A percentile compares a stretch with the other conserved stretches of the same genome.
phyloP scores from a whole-genome alignment of 257 asterid genomes.

The Capsicum chinense region DNA sequence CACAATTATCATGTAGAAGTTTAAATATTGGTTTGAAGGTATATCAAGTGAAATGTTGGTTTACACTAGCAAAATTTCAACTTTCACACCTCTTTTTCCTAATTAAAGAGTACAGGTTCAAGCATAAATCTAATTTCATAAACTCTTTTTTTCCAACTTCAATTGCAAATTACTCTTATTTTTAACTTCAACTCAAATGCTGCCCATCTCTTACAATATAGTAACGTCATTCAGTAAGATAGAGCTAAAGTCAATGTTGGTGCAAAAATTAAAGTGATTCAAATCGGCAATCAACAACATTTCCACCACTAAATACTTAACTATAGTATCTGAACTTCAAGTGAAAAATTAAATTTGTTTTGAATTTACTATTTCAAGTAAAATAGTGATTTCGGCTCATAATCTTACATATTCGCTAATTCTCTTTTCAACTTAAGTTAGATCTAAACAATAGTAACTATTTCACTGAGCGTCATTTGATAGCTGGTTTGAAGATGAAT shows the following conservation, averaged over 20 bases:
- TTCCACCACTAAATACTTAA: background rate
- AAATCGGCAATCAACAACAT: background rate
- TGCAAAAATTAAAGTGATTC: background rate
- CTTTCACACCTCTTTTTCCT: background rate
- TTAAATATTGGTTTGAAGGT: background rate
- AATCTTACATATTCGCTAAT: background rate
- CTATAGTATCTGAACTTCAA: background rate
- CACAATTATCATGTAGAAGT: background rate
- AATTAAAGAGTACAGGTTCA: background rate
- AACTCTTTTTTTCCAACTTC: background rate
- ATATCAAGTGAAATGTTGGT: background rate
- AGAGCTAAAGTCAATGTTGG: background rate
- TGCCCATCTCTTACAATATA: background rate
- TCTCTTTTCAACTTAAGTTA: background rate
- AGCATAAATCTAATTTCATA: background rate
- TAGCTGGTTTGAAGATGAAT: too few species aligned
- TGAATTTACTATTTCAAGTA: background rate
- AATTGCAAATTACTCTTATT: background rate
- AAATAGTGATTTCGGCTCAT: background rate
- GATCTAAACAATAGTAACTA: background rate
- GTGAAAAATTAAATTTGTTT: background rate
- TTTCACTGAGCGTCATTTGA: too few species aligned
- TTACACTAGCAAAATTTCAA: background rate
- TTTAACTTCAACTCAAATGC: background rate
- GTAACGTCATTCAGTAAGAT: background rate